A percentile compares a stretch with the other conserved stretches of the same genome.
phyloP scores from a whole-genome alignment of 148 eudicot genomes.

The Silene conica region DNA sequence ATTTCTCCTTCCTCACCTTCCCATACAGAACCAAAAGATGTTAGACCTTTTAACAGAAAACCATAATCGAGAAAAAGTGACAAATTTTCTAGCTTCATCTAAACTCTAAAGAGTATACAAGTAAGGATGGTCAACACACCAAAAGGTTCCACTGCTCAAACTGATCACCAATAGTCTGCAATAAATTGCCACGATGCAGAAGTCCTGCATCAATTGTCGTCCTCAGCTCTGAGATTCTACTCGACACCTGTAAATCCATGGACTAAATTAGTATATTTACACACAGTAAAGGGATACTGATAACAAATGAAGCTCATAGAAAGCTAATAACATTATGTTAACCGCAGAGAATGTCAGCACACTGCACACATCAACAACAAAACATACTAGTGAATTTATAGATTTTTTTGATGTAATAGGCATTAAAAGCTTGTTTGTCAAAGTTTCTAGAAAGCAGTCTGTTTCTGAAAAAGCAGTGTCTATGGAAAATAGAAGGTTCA shows the following conservation, averaged over 20 bases:
- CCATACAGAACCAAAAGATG: conserved; percentile 12
- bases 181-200: conserved; percentile 60
- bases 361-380: background rate
- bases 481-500: background rate
- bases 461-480: no score
- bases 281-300: background rate
- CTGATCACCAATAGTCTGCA: conserved; percentile 73
- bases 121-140: conserved; percentile 42
- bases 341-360: background rate
- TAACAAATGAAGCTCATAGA: background rate
- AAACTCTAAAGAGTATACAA: background rate
- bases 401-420: background rate
- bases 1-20: conserved; percentile 87
- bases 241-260: conserved; percentile 57
- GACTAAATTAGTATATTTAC: background rate
- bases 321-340: background rate
- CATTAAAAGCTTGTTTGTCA: background rate
- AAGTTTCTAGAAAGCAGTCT: background rate
- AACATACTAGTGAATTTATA: background rate
- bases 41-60: background rate
- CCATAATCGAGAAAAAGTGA: background rate
- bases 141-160: conserved; percentile 76
- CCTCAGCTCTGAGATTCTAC: conserved; percentile 71
- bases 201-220: conserved; percentile 83
- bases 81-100: background rate